Evolutionary conservation across 345 rosid genomes (phyloP), one percentile per base, ranked within the genome.

Genomic region (Eutrema yunnanense): DNA sequence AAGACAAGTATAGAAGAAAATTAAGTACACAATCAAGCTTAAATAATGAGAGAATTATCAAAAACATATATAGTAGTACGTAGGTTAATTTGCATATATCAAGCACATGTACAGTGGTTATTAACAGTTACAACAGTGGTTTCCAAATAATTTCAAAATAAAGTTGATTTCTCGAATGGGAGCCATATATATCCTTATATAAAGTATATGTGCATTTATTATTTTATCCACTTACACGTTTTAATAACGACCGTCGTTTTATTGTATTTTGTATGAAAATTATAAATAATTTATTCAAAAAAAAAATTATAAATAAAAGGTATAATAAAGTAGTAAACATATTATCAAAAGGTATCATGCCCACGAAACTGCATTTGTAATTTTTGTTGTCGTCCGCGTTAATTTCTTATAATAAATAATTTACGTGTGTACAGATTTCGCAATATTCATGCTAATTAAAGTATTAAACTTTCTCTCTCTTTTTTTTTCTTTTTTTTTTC

Each of bases 61-160:
- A 53, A 37, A 67, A 22, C 27, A 44, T 19, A 19, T 19, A 19
- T 29, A 36, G 62, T 10, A 22, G 26, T 22, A 22, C 26, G 26
- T 22, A 33, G 44, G 41, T 33, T 16, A 16, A 16, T 16, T 44
- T 56, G 37, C 48, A 37, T 37, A 37, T 37, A 22, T 49, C 58
- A 59, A 46, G 65, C 46, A 73, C 77, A 65, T 55, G 6, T 42
- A 48, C 52, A 41, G 30, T 66, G 29, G 52, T 50, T 51, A 51
- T 33, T 34, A 65, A 65, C 58, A 67, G 62, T 49, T 42, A 33
- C 62, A 74, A 42, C 50, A 16, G 38, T 53, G 44, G 54, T 32
- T 73, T 74, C 68, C 40, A 51, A 42, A 67, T 34, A 75, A 52
- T 59, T 75, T 75, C 62, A 60, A 75, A 75, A 67, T 68, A 75